phyloP scores from a whole-genome alignment of 1,284 basidiomycete species.

The Pyrrhoderma lamaoense region DNA sequence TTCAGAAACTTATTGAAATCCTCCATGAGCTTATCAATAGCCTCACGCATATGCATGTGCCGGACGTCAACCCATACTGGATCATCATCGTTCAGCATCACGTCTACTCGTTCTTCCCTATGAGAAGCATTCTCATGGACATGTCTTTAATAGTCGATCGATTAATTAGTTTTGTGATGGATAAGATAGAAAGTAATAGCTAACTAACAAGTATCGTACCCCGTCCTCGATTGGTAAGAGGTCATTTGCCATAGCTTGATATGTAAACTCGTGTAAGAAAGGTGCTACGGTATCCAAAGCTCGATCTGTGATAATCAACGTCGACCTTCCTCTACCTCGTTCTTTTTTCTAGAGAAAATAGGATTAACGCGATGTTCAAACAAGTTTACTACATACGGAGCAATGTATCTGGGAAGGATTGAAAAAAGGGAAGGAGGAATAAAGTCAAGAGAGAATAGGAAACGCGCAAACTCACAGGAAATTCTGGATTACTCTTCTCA shows the following conservation, averaged over 20 bases:
- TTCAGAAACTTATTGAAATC: conserved; percentile 93
- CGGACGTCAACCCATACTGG: conserved; percentile 88
- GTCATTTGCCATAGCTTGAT: conserved; percentile 98
- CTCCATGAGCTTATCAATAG: conserved; percentile 91
- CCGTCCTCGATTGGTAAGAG: conserved; percentile 85
- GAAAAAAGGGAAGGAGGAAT: background rate
- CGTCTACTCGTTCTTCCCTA: conserved; percentile 79
- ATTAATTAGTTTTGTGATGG: background rate
- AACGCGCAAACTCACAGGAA: conserved; percentile 47
- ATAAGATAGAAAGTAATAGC: too few species aligned
- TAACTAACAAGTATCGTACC: conserved; percentile 76
- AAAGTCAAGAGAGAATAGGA: background rate
- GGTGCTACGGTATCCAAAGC: conserved; percentile 92
- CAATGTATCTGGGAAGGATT: too few species aligned
- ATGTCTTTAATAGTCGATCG: conserved; percentile 76
- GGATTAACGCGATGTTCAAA: conserved; percentile 2
- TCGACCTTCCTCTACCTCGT: conserved; percentile 63
- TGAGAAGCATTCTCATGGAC: conserved; percentile 68
- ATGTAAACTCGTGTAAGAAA: conserved; percentile 95
- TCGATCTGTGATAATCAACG: conserved; percentile 90
- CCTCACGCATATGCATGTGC: conserved; percentile 98
- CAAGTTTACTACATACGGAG: background rate
- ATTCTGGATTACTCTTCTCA: conserved; percentile 78
- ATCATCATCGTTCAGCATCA: conserved; percentile 79
- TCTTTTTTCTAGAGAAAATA: conserved; percentile 58